A percentile compares a stretch with the other conserved stretches of the same genome.
phyloP scores from a whole-genome alignment of 2,329 filamentous ascomycete genomes.

The Penicillium sp. region DNA sequence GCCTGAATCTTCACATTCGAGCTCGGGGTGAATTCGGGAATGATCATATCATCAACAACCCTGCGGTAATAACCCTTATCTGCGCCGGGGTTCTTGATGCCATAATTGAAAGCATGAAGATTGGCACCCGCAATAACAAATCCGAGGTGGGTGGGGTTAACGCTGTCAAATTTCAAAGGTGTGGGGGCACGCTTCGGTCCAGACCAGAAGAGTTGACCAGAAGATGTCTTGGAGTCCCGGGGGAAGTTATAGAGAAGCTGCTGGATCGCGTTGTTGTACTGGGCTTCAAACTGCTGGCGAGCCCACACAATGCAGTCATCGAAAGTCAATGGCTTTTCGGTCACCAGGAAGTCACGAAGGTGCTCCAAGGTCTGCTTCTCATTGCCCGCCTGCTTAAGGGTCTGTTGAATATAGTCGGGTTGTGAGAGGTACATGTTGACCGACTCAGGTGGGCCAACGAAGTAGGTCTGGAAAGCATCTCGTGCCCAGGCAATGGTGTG shows the following conservation, averaged over 20 bases:
- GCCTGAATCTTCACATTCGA: conserved; percentile 94
- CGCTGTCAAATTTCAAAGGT: conserved; percentile 80
- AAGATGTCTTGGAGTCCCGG: conserved; percentile 85
- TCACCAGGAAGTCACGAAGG: conserved; percentile 84
- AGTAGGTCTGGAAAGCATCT: conserved; percentile 90
- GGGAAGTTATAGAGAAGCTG: conserved; percentile 97
- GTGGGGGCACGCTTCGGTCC: conserved; percentile 96
- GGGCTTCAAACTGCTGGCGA: conserved; percentile 87
- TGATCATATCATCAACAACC: conserved; percentile 86
- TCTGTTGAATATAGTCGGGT: conserved; percentile 82
- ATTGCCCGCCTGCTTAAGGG: conserved; percentile 88
- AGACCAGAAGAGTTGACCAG: conserved; percentile 93
- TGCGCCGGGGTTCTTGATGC: conserved; percentile 79
- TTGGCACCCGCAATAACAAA: conserved; percentile 89
- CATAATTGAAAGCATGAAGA: conserved; percentile 96
- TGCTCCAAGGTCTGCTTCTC: conserved; percentile 92
- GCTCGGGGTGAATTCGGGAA: conserved; percentile 91
- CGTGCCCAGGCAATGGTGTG: conserved; percentile 98
- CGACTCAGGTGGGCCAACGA: conserved; percentile 88
- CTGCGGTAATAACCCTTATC: conserved; percentile 71
- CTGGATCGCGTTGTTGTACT: conserved; percentile 95
- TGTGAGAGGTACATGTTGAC: conserved; percentile 93
- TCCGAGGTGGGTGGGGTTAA: conserved; percentile 80
- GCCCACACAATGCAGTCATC: conserved; percentile 98
- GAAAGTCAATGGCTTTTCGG: conserved; percentile 85